Evolutionary conservation across 1,139 yeast genomes (phyloP).

Genomic region (Lodderomyces beijingensis): DNA sequence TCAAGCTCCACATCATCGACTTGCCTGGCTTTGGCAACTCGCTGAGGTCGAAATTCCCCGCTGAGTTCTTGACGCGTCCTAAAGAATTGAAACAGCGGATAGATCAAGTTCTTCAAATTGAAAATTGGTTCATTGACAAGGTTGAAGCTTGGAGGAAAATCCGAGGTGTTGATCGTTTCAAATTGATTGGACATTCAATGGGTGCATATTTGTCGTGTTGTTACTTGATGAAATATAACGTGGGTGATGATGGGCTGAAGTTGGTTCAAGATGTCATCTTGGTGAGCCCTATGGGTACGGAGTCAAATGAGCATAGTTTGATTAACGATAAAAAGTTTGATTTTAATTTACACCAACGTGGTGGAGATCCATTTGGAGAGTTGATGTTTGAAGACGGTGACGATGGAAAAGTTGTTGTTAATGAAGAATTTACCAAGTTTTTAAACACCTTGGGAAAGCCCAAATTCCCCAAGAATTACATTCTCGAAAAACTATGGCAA

Average conservation of each 20-base stretch:
- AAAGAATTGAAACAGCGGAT: conserved; percentile 21
- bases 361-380: conserved; percentile 27
- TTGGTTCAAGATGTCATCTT: conserved; percentile 29
- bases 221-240: conserved; percentile 39
- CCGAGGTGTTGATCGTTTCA: conserved; percentile 24
- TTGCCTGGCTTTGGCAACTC: conserved; percentile 47
- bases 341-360: conserved; percentile 28
- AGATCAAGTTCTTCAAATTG: conserved; percentile 30
- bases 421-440: conserved; percentile 25
- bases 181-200: conserved; percentile 41
- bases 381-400: conserved; percentile 18
- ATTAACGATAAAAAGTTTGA: conserved; percentile 29
- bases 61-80: conserved; percentile 23
- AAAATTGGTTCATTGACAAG: conserved; percentile 42
- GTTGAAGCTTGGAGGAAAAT: conserved; percentile 35
- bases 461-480: conserved; percentile 32
- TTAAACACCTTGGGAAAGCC: conserved; percentile 40
- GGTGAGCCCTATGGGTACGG: conserved; percentile 48
- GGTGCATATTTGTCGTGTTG: conserved; percentile 42
- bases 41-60: conserved; percentile 37
- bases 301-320: conserved; percentile 33
- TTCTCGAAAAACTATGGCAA: conserved; percentile 35
- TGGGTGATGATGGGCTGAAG: conserved; percentile 9
- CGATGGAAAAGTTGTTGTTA: conserved; percentile 16
- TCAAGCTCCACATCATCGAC: conserved; percentile 34